Base-by-base conservation (phyloP, 257 asterid genomes). In the Thymus mandschuricus region DNA sequence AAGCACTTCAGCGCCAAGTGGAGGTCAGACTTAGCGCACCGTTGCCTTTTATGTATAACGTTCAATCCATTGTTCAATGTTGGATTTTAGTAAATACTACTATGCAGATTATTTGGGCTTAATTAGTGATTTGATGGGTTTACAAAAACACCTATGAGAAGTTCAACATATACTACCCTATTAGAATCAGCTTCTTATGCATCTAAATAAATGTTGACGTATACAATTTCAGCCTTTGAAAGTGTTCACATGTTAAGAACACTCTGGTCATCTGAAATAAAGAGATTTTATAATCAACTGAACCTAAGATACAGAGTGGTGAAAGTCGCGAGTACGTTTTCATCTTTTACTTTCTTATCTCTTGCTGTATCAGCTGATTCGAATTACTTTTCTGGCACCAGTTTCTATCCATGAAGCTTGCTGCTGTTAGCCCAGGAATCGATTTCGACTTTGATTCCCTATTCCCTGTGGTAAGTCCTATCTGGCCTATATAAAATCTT, bases 351-450 rank as follows among this genome's bases (percentile, higher is more conserved):
- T 60, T 48, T 48, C 41, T 44, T 15, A 27, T 63, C 54, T 60
- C 38, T 60, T 30, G 51, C 50, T 69, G 44, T 60, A 30, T 74
- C 46, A 54, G 60, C 69, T 82, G 71, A 77, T 28, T 60, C 69
- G 13, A 64, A 10, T 9, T 68, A 6, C 66, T 68, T 75, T 52
- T 80, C 50, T 79, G 48, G 68, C 44, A 66, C 38, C 88, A 88
- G 96, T 89, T 89, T 80, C 78, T 94, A 69, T 91, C 99, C 63
- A 89, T 94, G 97, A 89, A 96, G 76, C 96, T 94, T 55, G 96
- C 99, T 78, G 88, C 96, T 41, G 96, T 83, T 46, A 83, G 87
- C 81, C 96, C 99, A 4, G 79, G 92, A 77, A 83, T 80, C 49
- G 95, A 88, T 80, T 79, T 86, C 82, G 87, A 89, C 81, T 81